Base-by-base conservation (phyloP, 306 rosid genomes). In the Crataegus laevigata region DNA sequence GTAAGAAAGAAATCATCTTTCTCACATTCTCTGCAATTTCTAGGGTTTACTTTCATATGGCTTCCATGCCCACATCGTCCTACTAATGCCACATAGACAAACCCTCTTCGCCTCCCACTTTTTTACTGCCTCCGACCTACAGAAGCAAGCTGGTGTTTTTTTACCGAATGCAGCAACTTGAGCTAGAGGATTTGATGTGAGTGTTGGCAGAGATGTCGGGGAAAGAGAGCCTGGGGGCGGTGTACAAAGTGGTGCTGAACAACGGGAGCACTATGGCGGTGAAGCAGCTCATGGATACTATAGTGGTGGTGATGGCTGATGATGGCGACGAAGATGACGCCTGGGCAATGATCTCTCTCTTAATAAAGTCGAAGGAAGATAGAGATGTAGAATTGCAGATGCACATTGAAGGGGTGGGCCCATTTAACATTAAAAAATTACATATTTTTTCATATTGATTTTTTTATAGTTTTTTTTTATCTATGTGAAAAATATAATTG, bases 151-250 rank as follows among this genome's bases (percentile, higher is more conserved):
- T 92, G 3, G 97, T 92, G 70, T 94, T 92, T 66, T 94, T 94
- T 21, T 96, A 94, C 26, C 60, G 92, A 78, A 92, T 86, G 82
- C 85, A 81, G 69, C 86, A 81, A 57, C 92, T 94, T 77, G 99
- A 94, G 88, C 89, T 94, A 18, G 96, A 94, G 77, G 99, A 94
- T 80, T 67, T 94, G 86, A 86, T 94, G 24, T 76, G 98, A 30
- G 99, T 96, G 0, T 90, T 96, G 42, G 98, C 96, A 11, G 98
- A 94, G 87, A 90, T 92, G 98, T 88, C 90, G 25, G 98, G 99
- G 68, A 94, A 94, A 68, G 99, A 96, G 26, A 88, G 99, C 82
- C 84, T 94, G 72, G 98, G 99, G 55, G 92, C 98, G 25, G 96
- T 92, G 7, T 94, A 94, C 55, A 78, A 82, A 67, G 99, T 98